Conservation (phyloP, 345 rosid genomes). For the Heritiera littoralis region DNA sequence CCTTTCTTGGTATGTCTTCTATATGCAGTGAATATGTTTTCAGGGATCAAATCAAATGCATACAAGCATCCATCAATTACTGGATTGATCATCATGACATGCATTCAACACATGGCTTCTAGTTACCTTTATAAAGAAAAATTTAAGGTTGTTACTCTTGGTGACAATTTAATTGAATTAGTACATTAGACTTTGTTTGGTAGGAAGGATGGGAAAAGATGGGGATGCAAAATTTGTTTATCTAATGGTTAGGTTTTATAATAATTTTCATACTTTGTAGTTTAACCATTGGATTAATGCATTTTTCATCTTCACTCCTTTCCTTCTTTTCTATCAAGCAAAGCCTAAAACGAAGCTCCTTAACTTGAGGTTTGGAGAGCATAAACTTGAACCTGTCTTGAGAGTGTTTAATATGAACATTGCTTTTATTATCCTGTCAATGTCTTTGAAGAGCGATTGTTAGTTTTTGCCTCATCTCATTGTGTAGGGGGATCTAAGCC, state of each 20-base stretch:
- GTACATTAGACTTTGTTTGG: background rate
- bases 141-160: background rate
- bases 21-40: background rate
- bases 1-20: conserved; percentile 48
- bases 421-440: conserved; percentile 6
- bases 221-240: no score
- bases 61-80: no score
- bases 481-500: conserved; percentile 60
- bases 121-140: background rate
- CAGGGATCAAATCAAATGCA: background rate
- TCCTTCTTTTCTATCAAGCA: no score
- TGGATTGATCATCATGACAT: background rate
- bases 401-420: background rate
- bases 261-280: no score
- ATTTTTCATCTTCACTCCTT: no score
- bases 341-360: background rate
- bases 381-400: background rate
- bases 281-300: no score
- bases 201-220: no score
- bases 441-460: background rate
- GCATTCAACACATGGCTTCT: background rate
- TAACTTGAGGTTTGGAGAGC: background rate
- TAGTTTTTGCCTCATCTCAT: background rate
- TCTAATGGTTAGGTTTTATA: no score
- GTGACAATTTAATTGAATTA: background rate